Base-by-base conservation (phyloP, 768 basidiomycete species). In the Termitomyces sp. region DNA sequence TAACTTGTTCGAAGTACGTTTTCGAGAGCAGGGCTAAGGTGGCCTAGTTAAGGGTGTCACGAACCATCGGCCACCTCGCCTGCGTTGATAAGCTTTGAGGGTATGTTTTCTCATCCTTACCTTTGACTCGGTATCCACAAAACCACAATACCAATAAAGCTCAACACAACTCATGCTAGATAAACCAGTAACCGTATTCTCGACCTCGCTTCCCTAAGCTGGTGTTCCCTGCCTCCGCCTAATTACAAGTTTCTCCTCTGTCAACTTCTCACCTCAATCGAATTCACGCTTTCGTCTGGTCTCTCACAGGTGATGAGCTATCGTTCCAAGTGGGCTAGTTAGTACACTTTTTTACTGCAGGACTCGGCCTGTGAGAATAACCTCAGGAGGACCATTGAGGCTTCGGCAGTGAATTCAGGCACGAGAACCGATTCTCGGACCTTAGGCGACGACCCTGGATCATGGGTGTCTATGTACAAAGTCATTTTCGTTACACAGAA, bases 201-300 rank as follows among this genome's bases (percentile, higher is more conserved):
- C 36, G 50, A 60, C 33, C 55, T 56, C 13, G 22, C 49, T 1
- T 60, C 59, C 7, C 44, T 52, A 24, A 20, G 20, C 51, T 46
- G 9, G 46, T 58, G 18, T 2, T 31, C 34, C 34, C 45, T 41
- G 36, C 13, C 20, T 28, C 8, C 29, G 20, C 31, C 5, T 18
- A n/a, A n/a, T n/a, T 24, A 20, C 47, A 61, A 22, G 52, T 61
- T 6, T 13, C 47, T 29, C 34, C 46, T 12, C 47, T 48, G 12
- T n/a, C 49, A n/a, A 2, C 51, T 42, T 15, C 54, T 57, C 20
- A 26, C 41, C 9, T 46, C 42, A 1, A 57, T 61, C 18, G 39
- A 51, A 13, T 57, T 56, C 52, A 57, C 22, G 60, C 56, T n/a
- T 61, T 58, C 34, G 41, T 52, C 6, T 61, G 60, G 56, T 61